A percentile compares a stretch with the other conserved stretches of the same genome.
Conservation (phyloP, 805 yeast species). For the Wickerhamomyces silvicola region DNA sequence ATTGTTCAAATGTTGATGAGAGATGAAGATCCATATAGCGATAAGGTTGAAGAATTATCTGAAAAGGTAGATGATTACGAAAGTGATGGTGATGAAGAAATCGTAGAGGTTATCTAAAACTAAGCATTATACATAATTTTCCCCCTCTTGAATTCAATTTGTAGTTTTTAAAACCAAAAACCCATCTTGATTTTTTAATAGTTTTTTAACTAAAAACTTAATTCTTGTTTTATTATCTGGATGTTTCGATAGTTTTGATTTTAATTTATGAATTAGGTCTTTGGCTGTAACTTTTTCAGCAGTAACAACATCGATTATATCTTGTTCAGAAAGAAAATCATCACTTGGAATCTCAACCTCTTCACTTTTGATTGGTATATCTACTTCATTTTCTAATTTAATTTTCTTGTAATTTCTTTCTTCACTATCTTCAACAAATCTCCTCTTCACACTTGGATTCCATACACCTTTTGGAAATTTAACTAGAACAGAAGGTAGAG, state of each 20-base stretch:
- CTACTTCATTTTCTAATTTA: slow-evolving; percentile 27
- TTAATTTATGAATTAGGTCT: slow-evolving; percentile 55
- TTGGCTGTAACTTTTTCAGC: slow-evolving; percentile 44
- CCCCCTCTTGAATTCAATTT: too few relatives aligned
- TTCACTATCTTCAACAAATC: slow-evolving; percentile 23
- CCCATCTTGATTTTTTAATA: slow-evolving; percentile 42
- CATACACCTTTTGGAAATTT: slow-evolving; percentile 79
- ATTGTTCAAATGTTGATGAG: slow-evolving; percentile 88
- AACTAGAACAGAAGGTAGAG: slow-evolving; percentile 51
- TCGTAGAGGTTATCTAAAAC: slow-evolving; percentile 29
- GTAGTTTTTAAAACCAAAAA: slow-evolving; percentile 18
- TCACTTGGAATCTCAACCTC: slow-evolving; percentile 15
- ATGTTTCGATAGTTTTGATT: slow-evolving; percentile 55
- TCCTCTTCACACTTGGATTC: slow-evolving; percentile 55
- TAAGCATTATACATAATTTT: not conserved
- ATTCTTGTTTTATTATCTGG: slow-evolving; percentile 58
- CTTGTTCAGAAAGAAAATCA: slow-evolving; percentile 57
- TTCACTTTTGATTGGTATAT: slow-evolving; percentile 6
- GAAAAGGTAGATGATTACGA: slow-evolving; percentile 33
- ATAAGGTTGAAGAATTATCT: slow-evolving; percentile 40
- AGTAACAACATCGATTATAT: slow-evolving; percentile 58
- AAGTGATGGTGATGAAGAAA: slow-evolving; percentile 22
- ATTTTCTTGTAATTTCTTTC: slow-evolving; percentile 33
- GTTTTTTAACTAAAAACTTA: slow-evolving; percentile 48
- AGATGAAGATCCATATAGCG: slow-evolving; percentile 59